phyloP scores from a whole-genome alignment of 2,329 filamentous ascomycete species.

The Cercospora zeina region DNA sequence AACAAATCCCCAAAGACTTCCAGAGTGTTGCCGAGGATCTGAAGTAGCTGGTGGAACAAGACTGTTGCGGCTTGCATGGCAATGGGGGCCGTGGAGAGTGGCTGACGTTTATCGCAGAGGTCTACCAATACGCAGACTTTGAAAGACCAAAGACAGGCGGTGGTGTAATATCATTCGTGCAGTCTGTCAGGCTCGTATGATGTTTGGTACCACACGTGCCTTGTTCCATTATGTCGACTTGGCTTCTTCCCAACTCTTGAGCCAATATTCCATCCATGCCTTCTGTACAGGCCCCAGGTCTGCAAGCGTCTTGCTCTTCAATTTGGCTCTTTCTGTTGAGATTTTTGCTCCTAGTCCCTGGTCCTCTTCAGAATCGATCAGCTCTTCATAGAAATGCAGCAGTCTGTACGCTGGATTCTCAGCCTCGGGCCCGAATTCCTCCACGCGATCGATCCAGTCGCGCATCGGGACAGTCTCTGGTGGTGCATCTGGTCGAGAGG shows the following conservation, averaged over 20 bases:
- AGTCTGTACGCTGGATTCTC: conserved; percentile 1
- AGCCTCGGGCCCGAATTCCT: neutral
- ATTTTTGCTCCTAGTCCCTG: neutral
- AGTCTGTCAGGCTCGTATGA: no score
- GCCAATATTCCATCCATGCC: neutral
- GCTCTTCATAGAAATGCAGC: neutral
- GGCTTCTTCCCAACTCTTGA: neutral
- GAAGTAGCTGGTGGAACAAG: no score
- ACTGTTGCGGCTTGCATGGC: no score
- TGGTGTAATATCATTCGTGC: no score
- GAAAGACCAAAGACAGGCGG: no score
- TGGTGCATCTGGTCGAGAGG: neutral
- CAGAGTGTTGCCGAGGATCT: no score
- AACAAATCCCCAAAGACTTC: no score
- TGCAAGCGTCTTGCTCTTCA: neutral
- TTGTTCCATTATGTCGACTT: neutral
- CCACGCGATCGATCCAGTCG: neutral
- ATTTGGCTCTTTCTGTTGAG: neutral
- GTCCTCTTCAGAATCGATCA: neutral
- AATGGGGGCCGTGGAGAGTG: no score
- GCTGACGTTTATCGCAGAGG: no score
- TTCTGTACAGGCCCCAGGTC: neutral
- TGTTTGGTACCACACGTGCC: neutral
- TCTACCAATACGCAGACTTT: no score
- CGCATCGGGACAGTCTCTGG: neutral